Evolutionary conservation across 805 yeast species (phyloP).

Genomic region (Kodamaea leandrae): DNA sequence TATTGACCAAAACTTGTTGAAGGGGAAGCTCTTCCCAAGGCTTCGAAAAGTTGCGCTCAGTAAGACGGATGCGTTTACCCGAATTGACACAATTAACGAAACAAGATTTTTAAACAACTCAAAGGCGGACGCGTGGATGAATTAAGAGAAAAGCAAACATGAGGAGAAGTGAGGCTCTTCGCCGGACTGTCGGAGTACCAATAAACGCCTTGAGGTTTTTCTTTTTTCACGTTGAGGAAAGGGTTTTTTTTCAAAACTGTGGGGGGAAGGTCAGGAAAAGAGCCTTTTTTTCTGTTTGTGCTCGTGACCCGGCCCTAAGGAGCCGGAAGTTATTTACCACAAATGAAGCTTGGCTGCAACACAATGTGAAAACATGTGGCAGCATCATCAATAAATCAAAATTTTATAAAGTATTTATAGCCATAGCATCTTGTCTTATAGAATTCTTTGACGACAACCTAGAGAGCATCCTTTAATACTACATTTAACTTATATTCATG

Average conservation of each 20-base stretch:
- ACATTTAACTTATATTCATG: background rate
- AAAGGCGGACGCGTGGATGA: conserved; percentile 16
- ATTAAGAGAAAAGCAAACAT: conserved; percentile 3
- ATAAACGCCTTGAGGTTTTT: conserved; percentile 3
- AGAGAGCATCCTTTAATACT: no score
- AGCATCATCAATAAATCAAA: background rate
- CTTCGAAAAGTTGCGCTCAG: conserved; percentile 41
- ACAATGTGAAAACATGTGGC: background rate
- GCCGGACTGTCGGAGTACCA: conserved; percentile 5
- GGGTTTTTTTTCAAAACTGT: background rate
- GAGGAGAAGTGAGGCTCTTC: background rate
- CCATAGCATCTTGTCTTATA: background rate
- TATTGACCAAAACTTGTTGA: conserved; percentile 53
- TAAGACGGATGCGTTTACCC: conserved; percentile 44
- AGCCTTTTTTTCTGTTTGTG: background rate
- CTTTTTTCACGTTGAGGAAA: no score
- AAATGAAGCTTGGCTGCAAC: conserved; percentile 1
- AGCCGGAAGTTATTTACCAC: background rate
- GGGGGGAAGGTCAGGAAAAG: background rate
- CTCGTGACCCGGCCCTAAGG: background rate
- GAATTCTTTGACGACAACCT: no score
- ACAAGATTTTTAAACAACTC: conserved; percentile 12
- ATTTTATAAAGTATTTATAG: background rate
- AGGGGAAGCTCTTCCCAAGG: conserved; percentile 49
- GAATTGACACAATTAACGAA: conserved; percentile 19